Conservation (phyloP, 2,329 filamentous ascomycete genomes). For the Madurella fahalii region DNA sequence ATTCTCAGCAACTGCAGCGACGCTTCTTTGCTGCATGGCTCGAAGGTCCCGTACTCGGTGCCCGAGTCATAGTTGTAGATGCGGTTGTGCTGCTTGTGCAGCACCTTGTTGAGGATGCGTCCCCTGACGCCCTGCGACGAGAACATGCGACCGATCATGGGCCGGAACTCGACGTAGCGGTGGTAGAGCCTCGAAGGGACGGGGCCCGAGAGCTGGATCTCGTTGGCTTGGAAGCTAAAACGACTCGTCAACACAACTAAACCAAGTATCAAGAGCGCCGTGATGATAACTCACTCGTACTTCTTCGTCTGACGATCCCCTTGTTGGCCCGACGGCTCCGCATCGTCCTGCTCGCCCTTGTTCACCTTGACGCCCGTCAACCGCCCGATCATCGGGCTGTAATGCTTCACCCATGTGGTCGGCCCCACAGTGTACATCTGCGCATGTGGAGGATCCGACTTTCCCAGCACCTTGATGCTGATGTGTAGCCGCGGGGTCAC, state of each 20-base stretch:
- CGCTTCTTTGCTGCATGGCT: slow-evolving; percentile 64
- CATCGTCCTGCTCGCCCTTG: slow-evolving; percentile 51
- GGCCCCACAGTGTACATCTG: slow-evolving; percentile 78
- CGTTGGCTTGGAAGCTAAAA: slow-evolving; percentile 81
- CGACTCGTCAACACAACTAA: background rate
- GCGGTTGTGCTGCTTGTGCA: slow-evolving; percentile 84
- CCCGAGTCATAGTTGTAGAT: slow-evolving; percentile 83
- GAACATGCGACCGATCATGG: slow-evolving; percentile 88
- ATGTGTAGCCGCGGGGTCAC: slow-evolving; percentile 68
- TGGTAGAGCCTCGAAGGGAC: slow-evolving; percentile 80
- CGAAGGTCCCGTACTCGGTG: slow-evolving; percentile 68
- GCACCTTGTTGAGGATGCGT: slow-evolving; percentile 72
- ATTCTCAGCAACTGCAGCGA: slow-evolving; percentile 79
- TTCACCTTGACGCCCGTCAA: slow-evolving; percentile 69
- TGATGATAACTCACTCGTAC: slow-evolving; percentile 67
- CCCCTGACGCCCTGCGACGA: slow-evolving; percentile 72
- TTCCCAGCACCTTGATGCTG: slow-evolving; percentile 73
- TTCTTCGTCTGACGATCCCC: slow-evolving; percentile 57
- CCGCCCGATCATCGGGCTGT: slow-evolving; percentile 82
- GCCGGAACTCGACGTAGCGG: slow-evolving; percentile 87
- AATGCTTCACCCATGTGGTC: slow-evolving; percentile 73
- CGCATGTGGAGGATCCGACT: slow-evolving; percentile 63
- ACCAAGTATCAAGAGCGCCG: background rate
- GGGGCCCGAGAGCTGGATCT: slow-evolving; percentile 82
- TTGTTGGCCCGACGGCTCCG: slow-evolving; percentile 24